These are phyloP conservation scores for Cordia subcordata DNA, from an alignment of 257 asterid genomes.

Conservation along the genomic window DNA sequence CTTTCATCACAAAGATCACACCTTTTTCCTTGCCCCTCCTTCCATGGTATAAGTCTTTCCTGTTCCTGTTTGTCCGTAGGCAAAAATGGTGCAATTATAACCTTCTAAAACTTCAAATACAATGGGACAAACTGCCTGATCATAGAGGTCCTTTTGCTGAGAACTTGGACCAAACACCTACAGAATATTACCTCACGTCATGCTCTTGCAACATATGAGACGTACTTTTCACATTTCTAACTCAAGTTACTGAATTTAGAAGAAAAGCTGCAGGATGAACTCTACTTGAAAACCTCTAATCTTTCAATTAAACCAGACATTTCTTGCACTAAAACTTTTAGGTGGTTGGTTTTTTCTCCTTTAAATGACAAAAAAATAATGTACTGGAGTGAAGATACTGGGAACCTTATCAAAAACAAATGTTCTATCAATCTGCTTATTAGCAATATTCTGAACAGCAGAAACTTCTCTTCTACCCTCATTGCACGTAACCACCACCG, in stretches of 20 bases:
- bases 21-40: conserved; percentile 53
- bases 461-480: conserved; percentile 85
- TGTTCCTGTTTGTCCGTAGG: conserved; percentile 61
- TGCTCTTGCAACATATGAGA: not conserved
- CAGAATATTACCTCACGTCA: not conserved
- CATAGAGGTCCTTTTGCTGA: conserved; percentile 42
- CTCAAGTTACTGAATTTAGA: not conserved
- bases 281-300: too few relatives aligned
- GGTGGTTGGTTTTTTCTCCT: too few relatives aligned
- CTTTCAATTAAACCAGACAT: too few relatives aligned
- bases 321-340: too few relatives aligned
- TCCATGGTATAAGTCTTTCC: conserved; percentile 69
- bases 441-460: conserved; percentile 93
- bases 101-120: conserved; percentile 51
- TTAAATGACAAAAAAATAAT: too few relatives aligned
- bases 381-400: not conserved
- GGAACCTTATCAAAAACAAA: conserved; percentile 86
- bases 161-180: conserved; percentile 53
- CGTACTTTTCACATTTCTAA: not conserved
- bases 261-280: too few relatives aligned
- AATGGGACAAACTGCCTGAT: conserved; percentile 42
- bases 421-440: conserved; percentile 96
- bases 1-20: conserved; percentile 3
- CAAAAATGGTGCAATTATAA: conserved; percentile 55
- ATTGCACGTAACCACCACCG: conserved; percentile 81